These are phyloP conservation scores for Sordariomycetes sp. DNA, from an alignment of 2,329 filamentous ascomycete species.

Conservation along the genomic window DNA sequence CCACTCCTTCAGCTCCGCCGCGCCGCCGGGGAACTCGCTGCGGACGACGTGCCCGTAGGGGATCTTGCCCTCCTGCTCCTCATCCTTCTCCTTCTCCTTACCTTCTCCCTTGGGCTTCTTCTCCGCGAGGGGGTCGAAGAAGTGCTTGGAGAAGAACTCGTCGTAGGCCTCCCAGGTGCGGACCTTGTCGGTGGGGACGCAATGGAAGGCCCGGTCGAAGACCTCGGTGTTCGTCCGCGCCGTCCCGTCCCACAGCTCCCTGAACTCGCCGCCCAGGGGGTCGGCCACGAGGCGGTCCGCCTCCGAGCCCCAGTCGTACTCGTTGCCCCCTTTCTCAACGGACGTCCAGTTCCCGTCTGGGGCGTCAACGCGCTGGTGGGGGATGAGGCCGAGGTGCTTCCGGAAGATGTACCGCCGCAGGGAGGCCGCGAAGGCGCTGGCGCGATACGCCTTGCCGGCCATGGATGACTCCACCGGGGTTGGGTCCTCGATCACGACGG, in stretches of 20 bases:
- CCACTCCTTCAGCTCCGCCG: conserved; percentile 61
- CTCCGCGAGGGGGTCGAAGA: conserved; percentile 42
- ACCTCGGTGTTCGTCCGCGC: conserved; percentile 71
- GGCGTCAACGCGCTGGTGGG: conserved; percentile 57
- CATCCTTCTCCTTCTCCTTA: too few relatives aligned
- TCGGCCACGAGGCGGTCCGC: conserved; percentile 62
- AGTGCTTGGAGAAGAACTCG: conserved; percentile 57
- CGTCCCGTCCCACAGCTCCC: conserved; percentile 59
- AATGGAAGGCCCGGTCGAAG: conserved; percentile 75
- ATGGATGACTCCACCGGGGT: conserved; percentile 60
- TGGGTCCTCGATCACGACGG: conserved; percentile 77
- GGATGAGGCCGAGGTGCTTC: conserved; percentile 80
- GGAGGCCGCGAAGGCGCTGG: conserved; percentile 65
- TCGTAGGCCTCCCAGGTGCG: conserved; percentile 65
- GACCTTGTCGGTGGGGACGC: conserved; percentile 58
- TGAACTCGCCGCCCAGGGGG: conserved; percentile 59
- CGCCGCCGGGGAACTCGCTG: conserved; percentile 65
- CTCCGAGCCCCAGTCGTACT: conserved; percentile 60
- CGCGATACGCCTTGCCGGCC: conserved; percentile 61
- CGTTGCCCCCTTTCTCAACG: conserved; percentile 58
- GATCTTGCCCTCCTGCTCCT: conserved; percentile 46
- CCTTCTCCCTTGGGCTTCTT: conserved; percentile 22
- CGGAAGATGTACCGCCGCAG: conserved; percentile 80
- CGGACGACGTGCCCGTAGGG: conserved; percentile 81
- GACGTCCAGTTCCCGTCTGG: conserved; percentile 68